Base-by-base conservation (phyloP, 331 rosid genomes). In the Cucumis variabilis region DNA sequence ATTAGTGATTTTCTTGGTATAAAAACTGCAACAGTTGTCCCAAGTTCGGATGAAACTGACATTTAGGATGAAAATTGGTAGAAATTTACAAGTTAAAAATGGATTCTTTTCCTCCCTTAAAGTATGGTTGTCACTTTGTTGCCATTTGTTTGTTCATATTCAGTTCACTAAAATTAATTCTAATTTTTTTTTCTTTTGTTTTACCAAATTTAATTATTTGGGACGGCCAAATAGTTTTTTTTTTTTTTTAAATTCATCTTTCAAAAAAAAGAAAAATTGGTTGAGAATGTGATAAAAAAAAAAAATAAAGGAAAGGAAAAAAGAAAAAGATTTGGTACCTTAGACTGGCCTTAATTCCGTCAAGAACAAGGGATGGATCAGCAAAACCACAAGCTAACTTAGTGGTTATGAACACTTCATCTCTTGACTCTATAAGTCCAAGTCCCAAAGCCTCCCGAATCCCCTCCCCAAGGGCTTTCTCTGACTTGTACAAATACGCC, bases 361-460 rank as follows among this genome's bases (percentile, higher is more conserved):
- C 70, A 30, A 76, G 71, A 88, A 88, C 91, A 37, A 9, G 83
- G 11, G 88, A 46, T 2, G 68, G 82, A 48, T 88, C 86, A 12
- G 90, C 88, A 44, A 70, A 83, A 41, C 24, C 76, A 53, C 46
- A 25, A 65, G 90, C 83, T 1, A 89, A 89, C 87, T 89, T 91
- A n/a, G 91, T 71, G 41, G 91, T 88, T 13, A 91, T 79, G 67
- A 91, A 91, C 20, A 91, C 89, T 9, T 91, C 89, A 19, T 80
- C 75, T 33, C 89, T 16, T 6, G 89, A 88, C 13, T 63, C 30
- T 77, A 89, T 80, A 71, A 89, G 69, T 9, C 91, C 91, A 9
- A 50, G 23, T 16, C 80, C 73, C 60, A 89, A 20, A 21, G 90
- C 89, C 86, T 88, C 87, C 7, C 21, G 1, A 7, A 88, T 88